Percentiles rank a stretch among this genome's conserved stretches.
phyloP scores from a whole-genome alignment of 257 asterid species.

The Marsdenia floribunda region DNA sequence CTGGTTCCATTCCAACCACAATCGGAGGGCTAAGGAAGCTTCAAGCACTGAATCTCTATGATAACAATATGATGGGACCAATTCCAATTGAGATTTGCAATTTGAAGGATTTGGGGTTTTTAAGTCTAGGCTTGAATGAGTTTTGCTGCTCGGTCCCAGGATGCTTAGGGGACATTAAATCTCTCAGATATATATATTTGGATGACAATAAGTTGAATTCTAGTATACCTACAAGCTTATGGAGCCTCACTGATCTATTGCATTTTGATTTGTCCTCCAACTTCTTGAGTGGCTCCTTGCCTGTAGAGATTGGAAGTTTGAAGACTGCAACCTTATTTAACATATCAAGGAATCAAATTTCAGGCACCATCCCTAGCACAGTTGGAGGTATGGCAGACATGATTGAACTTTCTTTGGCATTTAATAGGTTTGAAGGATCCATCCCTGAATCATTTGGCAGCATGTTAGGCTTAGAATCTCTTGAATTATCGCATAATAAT shows the following conservation, averaged over 20 bases:
- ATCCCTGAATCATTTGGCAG: constrained; percentile 15
- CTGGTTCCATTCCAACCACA: constrained; percentile 20
- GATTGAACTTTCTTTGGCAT: constrained; percentile 4
- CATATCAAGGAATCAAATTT: constrained; percentile 13
- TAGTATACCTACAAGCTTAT: constrained; percentile 10
- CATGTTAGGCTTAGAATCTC: constrained; percentile 18
- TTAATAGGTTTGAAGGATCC: constrained; percentile 15
- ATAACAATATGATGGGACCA: constrained; percentile 18
- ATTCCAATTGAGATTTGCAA: constrained; percentile 13
- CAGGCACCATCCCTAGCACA: constrained; percentile 13
- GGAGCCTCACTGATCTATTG: constrained; percentile 15
- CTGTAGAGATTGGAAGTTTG: constrained; percentile 18
- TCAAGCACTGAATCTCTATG: constrained; percentile 8
- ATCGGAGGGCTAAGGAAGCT: constrained; percentile 11
- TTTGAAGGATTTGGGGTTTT: constrained; percentile 12
- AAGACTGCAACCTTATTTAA: constrained; percentile 9
- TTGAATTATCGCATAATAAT: constrained; percentile 14
- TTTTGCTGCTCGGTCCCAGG: constrained; percentile 15
- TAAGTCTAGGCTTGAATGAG: constrained; percentile 14
- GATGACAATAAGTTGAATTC: constrained; percentile 9
- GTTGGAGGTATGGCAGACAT: constrained; percentile 6
- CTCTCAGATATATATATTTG: constrained; percentile 12
- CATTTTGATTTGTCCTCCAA: constrained; percentile 15
- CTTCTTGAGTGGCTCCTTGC: constrained; percentile 12
- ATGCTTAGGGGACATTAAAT: constrained; percentile 17